These are phyloP conservation scores for Mycena pura DNA, from an alignment of 768 basidiomycete species.

Conservation along the genomic window DNA sequence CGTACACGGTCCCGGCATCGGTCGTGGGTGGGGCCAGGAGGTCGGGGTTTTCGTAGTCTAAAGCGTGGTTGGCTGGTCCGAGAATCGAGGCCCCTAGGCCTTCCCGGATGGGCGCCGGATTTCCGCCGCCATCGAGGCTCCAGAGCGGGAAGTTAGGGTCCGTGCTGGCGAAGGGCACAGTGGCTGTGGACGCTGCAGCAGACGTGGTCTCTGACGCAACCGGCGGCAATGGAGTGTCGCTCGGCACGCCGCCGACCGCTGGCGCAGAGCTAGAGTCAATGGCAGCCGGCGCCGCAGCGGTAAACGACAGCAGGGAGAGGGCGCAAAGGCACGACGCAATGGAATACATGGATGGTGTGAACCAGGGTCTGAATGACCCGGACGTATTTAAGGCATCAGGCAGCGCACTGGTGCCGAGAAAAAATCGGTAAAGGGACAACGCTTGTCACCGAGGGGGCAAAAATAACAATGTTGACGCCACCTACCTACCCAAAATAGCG, in stretches of 20 bases:
- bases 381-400: no score
- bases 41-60: conserved; percentile 52
- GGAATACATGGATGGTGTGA: conserved; percentile 13
- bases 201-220: conserved; percentile 21
- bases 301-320: conserved; percentile 38
- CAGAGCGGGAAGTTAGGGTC: conserved; percentile 55
- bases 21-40: conserved; percentile 52
- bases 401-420: no score
- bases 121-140: conserved; percentile 31
- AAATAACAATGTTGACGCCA: no score
- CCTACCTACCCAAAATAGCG: no score
- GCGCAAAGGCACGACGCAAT: conserved; percentile 40
- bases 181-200: conserved; percentile 44
- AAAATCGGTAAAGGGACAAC: no score
- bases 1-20: conserved; percentile 52
- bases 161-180: conserved; percentile 50
- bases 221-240: conserved; percentile 6
- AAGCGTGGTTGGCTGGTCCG: conserved; percentile 47
- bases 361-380: no score
- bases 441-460: no score
- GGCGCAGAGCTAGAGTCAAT: conserved; percentile 28
- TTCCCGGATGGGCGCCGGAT: conserved; percentile 46
- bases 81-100: conserved; percentile 48
- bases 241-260: no score
- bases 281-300: conserved; percentile 24